Evolutionary conservation across 1,284 basidiomycete species (phyloP).

Genomic region (Pholiota adiposa): DNA sequence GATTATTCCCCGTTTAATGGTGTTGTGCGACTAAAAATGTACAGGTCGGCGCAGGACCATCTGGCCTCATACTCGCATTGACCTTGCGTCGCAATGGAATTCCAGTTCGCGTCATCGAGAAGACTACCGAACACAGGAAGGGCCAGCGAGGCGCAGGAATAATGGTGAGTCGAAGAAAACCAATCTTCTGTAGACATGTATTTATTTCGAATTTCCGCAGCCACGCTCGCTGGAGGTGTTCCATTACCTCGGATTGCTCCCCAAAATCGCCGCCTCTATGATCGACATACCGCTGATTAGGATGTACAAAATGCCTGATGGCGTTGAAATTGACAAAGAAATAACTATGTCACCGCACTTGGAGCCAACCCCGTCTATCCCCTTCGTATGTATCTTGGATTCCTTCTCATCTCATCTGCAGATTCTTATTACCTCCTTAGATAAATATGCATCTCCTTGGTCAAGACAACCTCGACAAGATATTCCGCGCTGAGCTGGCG

Average conservation of each 20-base stretch:
- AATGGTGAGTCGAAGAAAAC: constrained; percentile 29
- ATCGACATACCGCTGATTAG: constrained; percentile 32
- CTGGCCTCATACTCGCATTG: constrained; percentile 43
- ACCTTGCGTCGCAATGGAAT: constrained; percentile 39
- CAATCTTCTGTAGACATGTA: neutral
- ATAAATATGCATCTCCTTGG: constrained; percentile 36
- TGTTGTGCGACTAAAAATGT: too few relatives aligned
- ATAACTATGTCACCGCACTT: constrained; percentile 32
- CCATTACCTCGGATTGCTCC: constrained; percentile 30
- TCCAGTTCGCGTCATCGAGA: constrained; percentile 45
- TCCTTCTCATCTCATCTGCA: neutral
- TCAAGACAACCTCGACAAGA: constrained; percentile 40
- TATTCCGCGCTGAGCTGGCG: constrained; percentile 37
- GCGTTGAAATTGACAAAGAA: constrained; percentile 29
- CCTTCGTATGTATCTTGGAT: constrained; percentile 30
- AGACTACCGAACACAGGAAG: constrained; percentile 30
- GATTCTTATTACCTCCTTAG: constrained; percentile 21
- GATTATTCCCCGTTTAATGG: too few relatives aligned
- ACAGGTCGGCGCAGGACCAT: constrained; percentile 42
- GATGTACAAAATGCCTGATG: constrained; percentile 33
- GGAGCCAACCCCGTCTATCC: constrained; percentile 34
- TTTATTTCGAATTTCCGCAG: constrained; percentile 1
- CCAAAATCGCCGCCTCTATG: constrained; percentile 30
- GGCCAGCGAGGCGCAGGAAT: constrained; percentile 42
- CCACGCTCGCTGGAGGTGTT: constrained; percentile 24